A percentile compares a stretch with the other conserved stretches of the same genome.
phyloP scores from a whole-genome alignment of 148 eudicot species.

The Chenopodium suecicum region DNA sequence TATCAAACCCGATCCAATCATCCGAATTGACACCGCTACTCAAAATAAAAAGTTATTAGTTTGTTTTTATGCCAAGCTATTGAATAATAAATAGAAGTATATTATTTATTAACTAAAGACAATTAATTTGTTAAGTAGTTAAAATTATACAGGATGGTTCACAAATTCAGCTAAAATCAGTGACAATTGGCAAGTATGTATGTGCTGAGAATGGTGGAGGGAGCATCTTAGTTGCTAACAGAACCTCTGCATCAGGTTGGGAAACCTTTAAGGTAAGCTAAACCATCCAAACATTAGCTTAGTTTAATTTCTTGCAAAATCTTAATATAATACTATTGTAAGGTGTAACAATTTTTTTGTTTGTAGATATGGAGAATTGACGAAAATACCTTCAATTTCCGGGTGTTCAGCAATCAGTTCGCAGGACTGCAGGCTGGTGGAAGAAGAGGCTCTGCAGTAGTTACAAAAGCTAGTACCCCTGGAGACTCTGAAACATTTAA shows the following conservation, averaged over 20 bases:
- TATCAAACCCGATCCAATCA: no score
- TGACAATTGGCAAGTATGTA: slow-evolving; percentile 44
- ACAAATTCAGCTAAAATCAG: slow-evolving; percentile 53
- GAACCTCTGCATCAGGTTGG: slow-evolving; percentile 61
- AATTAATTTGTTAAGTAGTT: background rate
- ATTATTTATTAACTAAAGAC: no score
- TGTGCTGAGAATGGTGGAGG: slow-evolving; percentile 65
- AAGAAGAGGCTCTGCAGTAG: slow-evolving; percentile 17
- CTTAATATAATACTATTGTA: background rate
- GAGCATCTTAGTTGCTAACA: slow-evolving; percentile 51
- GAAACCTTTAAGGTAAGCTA: slow-evolving; percentile 45
- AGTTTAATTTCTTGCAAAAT: background rate
- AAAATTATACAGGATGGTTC: slow-evolving; percentile 59
- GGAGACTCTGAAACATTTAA: slow-evolving; percentile 36
- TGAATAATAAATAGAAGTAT: no score
- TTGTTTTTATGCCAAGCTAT: no score
- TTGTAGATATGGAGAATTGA: slow-evolving; percentile 69
- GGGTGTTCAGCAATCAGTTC: slow-evolving; percentile 65
- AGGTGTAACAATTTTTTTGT: background rate
- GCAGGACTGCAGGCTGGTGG: slow-evolving; percentile 36
- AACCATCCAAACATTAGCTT: background rate
- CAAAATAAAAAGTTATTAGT: no score
- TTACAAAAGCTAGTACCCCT: slow-evolving; percentile 37
- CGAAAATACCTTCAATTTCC: slow-evolving; percentile 54
- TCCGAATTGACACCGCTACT: no score